Base-by-base conservation (phyloP, 306 rosid genomes). In the Hippophae gyantsensis region DNA sequence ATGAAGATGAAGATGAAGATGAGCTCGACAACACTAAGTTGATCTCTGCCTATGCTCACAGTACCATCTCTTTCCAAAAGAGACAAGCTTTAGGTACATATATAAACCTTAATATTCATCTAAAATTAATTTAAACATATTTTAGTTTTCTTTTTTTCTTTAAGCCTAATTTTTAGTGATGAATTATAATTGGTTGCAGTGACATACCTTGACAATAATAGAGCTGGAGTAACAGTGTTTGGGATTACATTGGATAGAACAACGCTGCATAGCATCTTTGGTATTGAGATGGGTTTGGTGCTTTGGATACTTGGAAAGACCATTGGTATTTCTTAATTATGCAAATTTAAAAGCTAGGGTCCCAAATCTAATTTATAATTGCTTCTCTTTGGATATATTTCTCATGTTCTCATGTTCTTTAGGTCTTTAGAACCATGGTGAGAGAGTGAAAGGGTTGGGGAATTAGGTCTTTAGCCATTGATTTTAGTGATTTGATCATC, bases 271-370 rank as follows among this genome's bases (percentile, higher is more conserved):
- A 87, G 86, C 46, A 83, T 92, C 45, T 87, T 92, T 49, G 90
- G 95, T 45, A 66, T 92, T 42, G 79, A 92, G 71, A 13, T 92
- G 7, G 84, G 95, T 2, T 71, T 90, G 54, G 84, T 83, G 49
- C 95, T 92, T 9, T 92, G 98, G 98, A 57, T 92, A 56, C 85
- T 92, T 44, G 95, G 96, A 7, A 92, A 92, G 68, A 92, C 98
- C 13, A 60, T 92, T 38, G 83, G 86, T 44, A 58, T 74, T 74
- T 76, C 76, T 71, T 77, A 57, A 78, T 51, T 49, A 64, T 47
- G n/a, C 23, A 18, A 18, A 18, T 18, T 18, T 18, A 18, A 1
- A 18, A 18, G 23, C 23, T 18, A 18, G 23, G 23, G 23, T 18
- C 3, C 38, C 38, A 2, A 32, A 32, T 32, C 5, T 32, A 32